Evolutionary conservation across 495 filamentous ascomycete species (phyloP).

Genomic region (Geoglossum glabrum): DNA sequence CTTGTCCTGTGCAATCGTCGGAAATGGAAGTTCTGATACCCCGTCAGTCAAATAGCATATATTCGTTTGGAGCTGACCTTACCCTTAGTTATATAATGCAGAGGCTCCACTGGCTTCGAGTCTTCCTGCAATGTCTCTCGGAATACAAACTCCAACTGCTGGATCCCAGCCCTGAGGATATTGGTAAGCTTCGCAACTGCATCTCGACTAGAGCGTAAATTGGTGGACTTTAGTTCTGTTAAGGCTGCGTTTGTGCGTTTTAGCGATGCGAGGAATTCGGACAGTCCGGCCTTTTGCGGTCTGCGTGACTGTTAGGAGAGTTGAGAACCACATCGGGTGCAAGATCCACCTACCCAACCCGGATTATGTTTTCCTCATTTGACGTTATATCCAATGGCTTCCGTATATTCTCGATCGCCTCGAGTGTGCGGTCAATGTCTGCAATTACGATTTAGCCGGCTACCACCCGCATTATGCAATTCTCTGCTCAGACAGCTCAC

Average conservation of each 20-base stretch:
- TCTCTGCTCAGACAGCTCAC: constrained; percentile 10
- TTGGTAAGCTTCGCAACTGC: constrained; percentile 61
- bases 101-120: constrained; percentile 56
- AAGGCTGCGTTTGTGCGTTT: constrained; percentile 72
- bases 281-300: constrained; percentile 57
- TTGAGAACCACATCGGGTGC: not conserved
- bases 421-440: constrained; percentile 72
- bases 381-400: constrained; percentile 75
- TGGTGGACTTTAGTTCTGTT: constrained; percentile 59
- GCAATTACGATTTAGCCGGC: not conserved
- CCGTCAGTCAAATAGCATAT: constrained; percentile 7
- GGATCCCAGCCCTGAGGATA: constrained; percentile 55
- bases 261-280: constrained; percentile 73
- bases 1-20: constrained; percentile 35
- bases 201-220: constrained; percentile 77
- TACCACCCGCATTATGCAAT: not conserved
- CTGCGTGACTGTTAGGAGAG: constrained; percentile 19
- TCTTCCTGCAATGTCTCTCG: constrained; percentile 54
- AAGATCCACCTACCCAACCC: constrained; percentile 39
- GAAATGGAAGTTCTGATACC: constrained; percentile 42
- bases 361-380: constrained; percentile 78
- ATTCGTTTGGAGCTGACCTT: constrained; percentile 22
- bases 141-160: constrained; percentile 65
- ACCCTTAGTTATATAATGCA: constrained; percentile 87
- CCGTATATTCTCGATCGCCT: constrained; percentile 70